These are phyloP conservation scores for Amanita brunnescens DNA, from an alignment of 768 basidiomycete genomes.

Conservation along the genomic window DNA sequence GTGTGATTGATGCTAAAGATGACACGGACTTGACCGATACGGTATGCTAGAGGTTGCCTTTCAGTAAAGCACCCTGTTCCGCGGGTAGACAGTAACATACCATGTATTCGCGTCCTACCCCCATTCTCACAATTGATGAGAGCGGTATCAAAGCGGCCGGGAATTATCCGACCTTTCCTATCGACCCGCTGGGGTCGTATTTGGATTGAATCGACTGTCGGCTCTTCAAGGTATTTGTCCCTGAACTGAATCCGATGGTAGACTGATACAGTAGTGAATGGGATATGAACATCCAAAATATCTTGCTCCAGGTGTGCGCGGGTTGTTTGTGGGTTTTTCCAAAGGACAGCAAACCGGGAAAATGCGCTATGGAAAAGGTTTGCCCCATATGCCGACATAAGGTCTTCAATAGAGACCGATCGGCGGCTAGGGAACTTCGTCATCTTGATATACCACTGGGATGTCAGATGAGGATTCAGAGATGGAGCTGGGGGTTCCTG, in stretches of 20 bases:
- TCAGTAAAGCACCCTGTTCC: background rate
- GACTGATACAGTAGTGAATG: background rate
- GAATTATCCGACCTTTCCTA: background rate
- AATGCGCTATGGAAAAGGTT: background rate
- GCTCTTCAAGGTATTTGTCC: background rate
- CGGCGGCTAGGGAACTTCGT: too few species aligned
- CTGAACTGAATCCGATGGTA: background rate
- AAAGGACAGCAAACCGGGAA: background rate
- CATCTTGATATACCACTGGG: too few species aligned
- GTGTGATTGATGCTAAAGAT: background rate
- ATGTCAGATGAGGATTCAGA: too few species aligned
- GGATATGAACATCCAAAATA: background rate
- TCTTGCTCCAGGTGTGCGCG: background rate
- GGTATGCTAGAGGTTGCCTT: background rate
- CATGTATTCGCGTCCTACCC: background rate
- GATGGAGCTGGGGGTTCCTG: too few species aligned
- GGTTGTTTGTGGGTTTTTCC: background rate
- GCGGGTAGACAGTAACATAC: background rate
- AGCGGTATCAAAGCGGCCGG: background rate
- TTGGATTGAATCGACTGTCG: background rate
- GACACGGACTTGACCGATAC: background rate
- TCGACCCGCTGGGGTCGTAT: background rate
- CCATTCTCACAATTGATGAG: background rate
- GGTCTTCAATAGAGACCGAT: too few species aligned
- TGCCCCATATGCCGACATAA: too few species aligned